Evolutionary conservation across 805 yeast species (phyloP).

Genomic region (Starmera dryadoides): DNA sequence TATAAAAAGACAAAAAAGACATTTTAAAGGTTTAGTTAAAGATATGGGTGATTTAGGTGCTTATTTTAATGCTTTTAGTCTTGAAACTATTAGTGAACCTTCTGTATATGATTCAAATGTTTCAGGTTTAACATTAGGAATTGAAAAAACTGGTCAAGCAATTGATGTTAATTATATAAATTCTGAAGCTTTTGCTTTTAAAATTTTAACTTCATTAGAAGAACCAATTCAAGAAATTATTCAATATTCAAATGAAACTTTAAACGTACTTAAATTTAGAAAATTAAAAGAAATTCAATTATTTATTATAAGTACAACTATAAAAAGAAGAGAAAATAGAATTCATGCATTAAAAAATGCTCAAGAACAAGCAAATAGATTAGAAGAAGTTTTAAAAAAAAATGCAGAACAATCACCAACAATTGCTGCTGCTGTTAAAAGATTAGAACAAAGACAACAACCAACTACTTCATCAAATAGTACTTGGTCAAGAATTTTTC

Average conservation of each 20-base stretch:
- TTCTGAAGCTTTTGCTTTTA: conserved; percentile 31
- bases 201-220: conserved; percentile 26
- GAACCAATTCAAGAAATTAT: conserved; percentile 31
- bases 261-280: conserved; percentile 50
- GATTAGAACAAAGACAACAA: conserved; percentile 21
- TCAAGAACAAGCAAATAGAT: conserved; percentile 23
- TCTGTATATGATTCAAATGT: conserved; percentile 15
- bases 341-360: conserved; percentile 25
- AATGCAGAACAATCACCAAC: conserved; percentile 30
- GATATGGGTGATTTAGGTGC: conserved; percentile 78
- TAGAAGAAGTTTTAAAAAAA: conserved; percentile 25
- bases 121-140: conserved; percentile 39
- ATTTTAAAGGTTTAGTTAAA: conserved; percentile 46
- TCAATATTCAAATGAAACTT: conserved; percentile 24
- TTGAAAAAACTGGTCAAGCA: conserved; percentile 82
- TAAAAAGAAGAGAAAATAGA: conserved; percentile 25
- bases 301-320: conserved; percentile 31
- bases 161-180: conserved; percentile 66
- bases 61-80: conserved; percentile 50
- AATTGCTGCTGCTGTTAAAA: conserved; percentile 22
- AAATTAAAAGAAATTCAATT: conserved; percentile 48
- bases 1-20: conserved; percentile 22
- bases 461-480: conserved; percentile 3
- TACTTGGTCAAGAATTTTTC: conserved; percentile 17
- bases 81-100: no score